These are phyloP conservation scores for Parachlorella kessleri DNA, from an alignment of 139 green algal genomes.

Conservation along the genomic window DNA sequence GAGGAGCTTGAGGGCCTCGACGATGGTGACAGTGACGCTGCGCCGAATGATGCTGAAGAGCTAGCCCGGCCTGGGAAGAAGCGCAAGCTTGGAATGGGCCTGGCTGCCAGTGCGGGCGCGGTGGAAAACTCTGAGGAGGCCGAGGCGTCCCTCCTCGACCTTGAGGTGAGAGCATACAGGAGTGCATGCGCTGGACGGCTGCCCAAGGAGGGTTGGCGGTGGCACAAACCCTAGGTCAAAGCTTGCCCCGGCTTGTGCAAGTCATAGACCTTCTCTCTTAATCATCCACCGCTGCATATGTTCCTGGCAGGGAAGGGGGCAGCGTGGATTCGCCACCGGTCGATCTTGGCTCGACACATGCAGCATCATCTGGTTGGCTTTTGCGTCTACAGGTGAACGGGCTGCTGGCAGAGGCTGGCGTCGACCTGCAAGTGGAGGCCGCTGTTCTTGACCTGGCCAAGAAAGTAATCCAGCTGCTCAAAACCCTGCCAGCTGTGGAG, in stretches of 20 bases:
- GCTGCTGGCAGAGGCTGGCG: slow-evolving; percentile 38
- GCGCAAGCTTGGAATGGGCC: neutral
- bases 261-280: too few relatives aligned
- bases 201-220: too few relatives aligned
- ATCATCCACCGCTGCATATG: too few relatives aligned
- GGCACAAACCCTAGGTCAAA: too few relatives aligned
- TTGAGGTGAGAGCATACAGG: slow-evolving; percentile 30
- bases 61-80: neutral
- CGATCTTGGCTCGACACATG: too few relatives aligned
- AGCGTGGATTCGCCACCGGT: too few relatives aligned
- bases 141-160: slow-evolving; percentile 42
- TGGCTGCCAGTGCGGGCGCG: neutral
- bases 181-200: too few relatives aligned
- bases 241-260: too few relatives aligned
- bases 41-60: neutral
- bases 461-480: slow-evolving; percentile 31
- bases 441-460: slow-evolving; percentile 29
- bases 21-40: too few relatives aligned
- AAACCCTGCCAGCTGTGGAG: slow-evolving; percentile 38
- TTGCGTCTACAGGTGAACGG: slow-evolving; percentile 23
- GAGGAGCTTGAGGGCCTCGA: too few relatives aligned
- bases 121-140: slow-evolving; percentile 34
- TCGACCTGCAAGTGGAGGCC: neutral
- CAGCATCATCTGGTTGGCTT: too few relatives aligned
- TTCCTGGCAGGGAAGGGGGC: too few relatives aligned